Percentiles rank a stretch among this genome's conserved stretches.
phyloP scores from a whole-genome alignment of 192 early-diverging fungal genomes.

The Geranomyces variabilis region DNA sequence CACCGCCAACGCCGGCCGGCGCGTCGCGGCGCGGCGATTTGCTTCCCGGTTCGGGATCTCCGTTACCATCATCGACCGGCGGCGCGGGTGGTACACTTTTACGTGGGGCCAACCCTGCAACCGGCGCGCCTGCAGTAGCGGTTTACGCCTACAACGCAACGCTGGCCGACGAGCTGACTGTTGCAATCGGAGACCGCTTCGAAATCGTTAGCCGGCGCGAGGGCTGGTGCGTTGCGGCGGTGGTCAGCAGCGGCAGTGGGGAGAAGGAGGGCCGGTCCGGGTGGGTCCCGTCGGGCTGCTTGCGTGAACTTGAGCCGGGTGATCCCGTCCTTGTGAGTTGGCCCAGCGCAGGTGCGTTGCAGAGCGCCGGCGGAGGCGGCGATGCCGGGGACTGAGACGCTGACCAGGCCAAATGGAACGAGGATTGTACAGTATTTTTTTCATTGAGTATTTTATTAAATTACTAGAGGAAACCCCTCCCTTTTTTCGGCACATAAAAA shows the following conservation, averaged over 20 bases:
- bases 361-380: no score
- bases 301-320: neutral
- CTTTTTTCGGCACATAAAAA: no score
- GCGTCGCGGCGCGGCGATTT: neutral
- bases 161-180: constrained; percentile 62
- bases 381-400: no score
- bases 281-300: constrained; percentile 58
- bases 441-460: no score
- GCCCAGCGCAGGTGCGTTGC: no score
- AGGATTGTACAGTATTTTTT: no score
- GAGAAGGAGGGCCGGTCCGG: constrained; percentile 57
- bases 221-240: constrained; percentile 61
- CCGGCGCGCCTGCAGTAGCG: constrained; percentile 49
- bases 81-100: no score
- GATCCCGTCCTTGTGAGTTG: no score
- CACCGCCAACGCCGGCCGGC: constrained; percentile 1
- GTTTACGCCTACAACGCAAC: constrained; percentile 65
- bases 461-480: no score
- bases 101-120: neutral
- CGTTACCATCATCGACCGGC: neutral
- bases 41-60: neutral
- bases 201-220: constrained; percentile 55
- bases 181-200: constrained; percentile 66
- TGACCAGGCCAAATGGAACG: no score
- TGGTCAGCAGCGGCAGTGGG: neutral